Evolutionary conservation across 129 eudicot species (phyloP).

Genomic region (Logfia minima): DNA sequence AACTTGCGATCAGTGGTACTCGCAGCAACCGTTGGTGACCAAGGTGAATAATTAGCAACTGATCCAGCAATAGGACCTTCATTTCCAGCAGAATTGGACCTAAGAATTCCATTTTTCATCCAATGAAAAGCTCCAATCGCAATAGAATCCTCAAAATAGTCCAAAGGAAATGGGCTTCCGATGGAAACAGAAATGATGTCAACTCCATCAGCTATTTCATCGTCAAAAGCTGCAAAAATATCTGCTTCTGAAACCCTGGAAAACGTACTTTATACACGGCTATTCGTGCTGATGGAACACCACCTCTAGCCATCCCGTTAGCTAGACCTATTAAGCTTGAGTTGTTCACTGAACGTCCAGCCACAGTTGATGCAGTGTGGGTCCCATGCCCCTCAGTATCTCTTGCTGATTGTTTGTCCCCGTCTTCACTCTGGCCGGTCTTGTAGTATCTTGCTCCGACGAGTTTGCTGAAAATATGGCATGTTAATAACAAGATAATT

Average conservation of each 20-base stretch:
- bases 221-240: constrained; percentile 65
- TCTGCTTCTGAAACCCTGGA: constrained; percentile 31
- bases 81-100: constrained; percentile 69
- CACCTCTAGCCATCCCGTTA: constrained; percentile 53
- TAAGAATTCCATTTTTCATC: constrained; percentile 55
- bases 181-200: constrained; percentile 64
- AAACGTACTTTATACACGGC: constrained; percentile 67
- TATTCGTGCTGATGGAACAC: too few species aligned
- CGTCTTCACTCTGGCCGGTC: background rate
- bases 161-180: constrained; percentile 38
- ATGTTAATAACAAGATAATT: background rate
- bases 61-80: constrained; percentile 45
- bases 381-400: constrained; percentile 71
- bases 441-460: constrained; percentile 61
- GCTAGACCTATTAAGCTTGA: constrained; percentile 61
- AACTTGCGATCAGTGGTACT: constrained; percentile 51
- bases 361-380: constrained; percentile 74
- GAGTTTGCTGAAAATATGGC: constrained; percentile 43
- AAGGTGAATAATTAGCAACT: constrained; percentile 43
- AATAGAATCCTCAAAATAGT: constrained; percentile 53
- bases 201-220: constrained; percentile 75
- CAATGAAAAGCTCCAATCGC: constrained; percentile 84
- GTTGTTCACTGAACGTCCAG: constrained; percentile 46
- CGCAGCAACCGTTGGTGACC: constrained; percentile 56
- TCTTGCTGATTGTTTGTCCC: constrained; percentile 46